phyloP scores from a whole-genome alignment of 805 yeast genomes.

The Kockiozyma suomiensis region DNA sequence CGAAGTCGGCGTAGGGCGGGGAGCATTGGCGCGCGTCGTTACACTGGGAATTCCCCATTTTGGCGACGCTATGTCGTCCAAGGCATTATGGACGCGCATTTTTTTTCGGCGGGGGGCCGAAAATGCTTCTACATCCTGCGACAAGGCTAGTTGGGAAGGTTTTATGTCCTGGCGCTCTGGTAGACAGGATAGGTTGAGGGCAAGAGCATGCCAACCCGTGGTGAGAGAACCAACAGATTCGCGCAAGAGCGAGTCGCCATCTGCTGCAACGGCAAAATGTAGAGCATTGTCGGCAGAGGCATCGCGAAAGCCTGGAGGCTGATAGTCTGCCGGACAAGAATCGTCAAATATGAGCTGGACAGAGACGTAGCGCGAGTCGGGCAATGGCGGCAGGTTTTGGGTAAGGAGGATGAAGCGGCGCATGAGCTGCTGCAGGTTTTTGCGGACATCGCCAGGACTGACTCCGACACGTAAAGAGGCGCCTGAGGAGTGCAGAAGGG shows the following conservation, averaged over 20 bases:
- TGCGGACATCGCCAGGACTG: conserved; percentile 44
- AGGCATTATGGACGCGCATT: neutral
- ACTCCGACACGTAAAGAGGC: conserved; percentile 33
- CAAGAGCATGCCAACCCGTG: conserved; percentile 34
- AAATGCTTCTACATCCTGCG: neutral
- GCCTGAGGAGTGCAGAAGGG: conserved; percentile 37
- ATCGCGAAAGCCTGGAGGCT: conserved; percentile 54
- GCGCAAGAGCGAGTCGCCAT: conserved; percentile 3
- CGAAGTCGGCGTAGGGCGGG: neutral
- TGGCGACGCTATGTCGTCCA: conserved; percentile 17
- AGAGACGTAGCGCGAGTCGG: conserved; percentile 50
- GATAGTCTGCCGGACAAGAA: conserved; percentile 51
- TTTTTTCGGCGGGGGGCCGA: conserved; percentile 4
- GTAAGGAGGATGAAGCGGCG: conserved; percentile 56
- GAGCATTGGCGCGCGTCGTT: conserved; percentile 4
- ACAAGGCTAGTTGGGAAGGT: neutral
- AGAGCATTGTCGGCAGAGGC: conserved; percentile 39
- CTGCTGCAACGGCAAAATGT: conserved; percentile 14
- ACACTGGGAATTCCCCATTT: conserved; percentile 19
- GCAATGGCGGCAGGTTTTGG: conserved; percentile 57
- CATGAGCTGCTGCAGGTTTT: conserved; percentile 53
- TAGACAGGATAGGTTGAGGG: conserved; percentile 21
- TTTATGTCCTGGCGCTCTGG: neutral
- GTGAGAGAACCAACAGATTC: conserved; percentile 27
- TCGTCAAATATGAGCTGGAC: conserved; percentile 57